Evolutionary conservation across 2,329 filamentous ascomycete genomes (phyloP).

Genomic region (Calcarisporium arbuscula): DNA sequence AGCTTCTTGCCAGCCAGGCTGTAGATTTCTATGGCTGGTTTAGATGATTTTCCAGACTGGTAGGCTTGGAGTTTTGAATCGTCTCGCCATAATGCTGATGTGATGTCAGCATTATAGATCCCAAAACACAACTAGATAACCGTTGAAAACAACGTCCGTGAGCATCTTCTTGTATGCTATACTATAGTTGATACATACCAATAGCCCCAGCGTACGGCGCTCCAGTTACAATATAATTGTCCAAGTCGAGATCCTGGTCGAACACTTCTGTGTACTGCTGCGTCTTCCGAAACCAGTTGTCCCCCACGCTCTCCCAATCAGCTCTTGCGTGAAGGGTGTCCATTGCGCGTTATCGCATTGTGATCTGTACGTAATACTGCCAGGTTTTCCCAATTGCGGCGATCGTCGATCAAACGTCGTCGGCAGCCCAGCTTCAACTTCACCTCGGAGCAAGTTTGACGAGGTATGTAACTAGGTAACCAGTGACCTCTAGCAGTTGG

Average conservation of each 20-base stretch:
- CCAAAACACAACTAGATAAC: too few species aligned
- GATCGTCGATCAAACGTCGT: too few species aligned
- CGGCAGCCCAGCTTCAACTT: too few species aligned
- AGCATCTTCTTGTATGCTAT: too few species aligned
- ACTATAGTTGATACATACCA: slow-evolving; percentile 50
- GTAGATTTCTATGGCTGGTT: slow-evolving; percentile 88
- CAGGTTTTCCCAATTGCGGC: too few species aligned
- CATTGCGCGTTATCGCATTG: slow-evolving; percentile 36
- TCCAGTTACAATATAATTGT: slow-evolving; percentile 87
- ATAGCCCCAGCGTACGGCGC: slow-evolving; percentile 91
- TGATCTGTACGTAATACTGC: slow-evolving; percentile 10
- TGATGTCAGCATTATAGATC: not conserved
- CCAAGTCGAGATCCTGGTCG: slow-evolving; percentile 86
- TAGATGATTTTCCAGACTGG: slow-evolving; percentile 62
- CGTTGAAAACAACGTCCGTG: too few species aligned
- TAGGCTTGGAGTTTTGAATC: slow-evolving; percentile 78
- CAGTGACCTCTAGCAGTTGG: too few species aligned
- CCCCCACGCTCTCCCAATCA: slow-evolving; percentile 90
- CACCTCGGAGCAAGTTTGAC: too few species aligned
- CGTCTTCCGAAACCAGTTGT: slow-evolving; percentile 91
- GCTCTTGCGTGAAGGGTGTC: slow-evolving; percentile 63
- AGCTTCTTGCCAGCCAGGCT: slow-evolving; percentile 87
- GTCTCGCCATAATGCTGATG: slow-evolving; percentile 77
- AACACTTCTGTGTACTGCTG: slow-evolving; percentile 92
- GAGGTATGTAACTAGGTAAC: too few species aligned